Percentiles rank a stretch among this genome's conserved stretches.
phyloP scores from a whole-genome alignment of 176 grass and related monocot genomes.

The Oropetium thomaeum region DNA sequence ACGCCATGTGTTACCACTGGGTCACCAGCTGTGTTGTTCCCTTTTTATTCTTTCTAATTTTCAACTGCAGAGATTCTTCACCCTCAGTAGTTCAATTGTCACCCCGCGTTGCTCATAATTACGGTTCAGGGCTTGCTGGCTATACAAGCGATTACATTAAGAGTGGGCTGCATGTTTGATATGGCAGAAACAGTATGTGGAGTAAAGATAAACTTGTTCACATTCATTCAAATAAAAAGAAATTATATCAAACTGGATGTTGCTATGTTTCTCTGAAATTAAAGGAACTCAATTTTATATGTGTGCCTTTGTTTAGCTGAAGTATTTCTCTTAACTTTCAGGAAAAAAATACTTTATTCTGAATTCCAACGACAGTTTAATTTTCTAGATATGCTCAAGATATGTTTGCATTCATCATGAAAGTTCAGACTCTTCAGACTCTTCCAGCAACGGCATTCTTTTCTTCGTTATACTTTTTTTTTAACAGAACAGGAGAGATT shows the following conservation, averaged over 20 bases:
- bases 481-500: too few species aligned
- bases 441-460: neutral
- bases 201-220: neutral
- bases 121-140: constrained; percentile 17
- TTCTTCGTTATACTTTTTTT: too few species aligned
- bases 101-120: constrained; percentile 38
- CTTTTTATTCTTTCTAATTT: constrained; percentile 39
- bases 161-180: neutral
- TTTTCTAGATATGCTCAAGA: neutral
- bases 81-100: constrained; percentile 41
- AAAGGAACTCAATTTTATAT: neutral
- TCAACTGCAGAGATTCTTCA: constrained; percentile 34
- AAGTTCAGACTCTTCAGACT: neutral
- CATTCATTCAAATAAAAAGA: neutral
- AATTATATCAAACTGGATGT: neutral
- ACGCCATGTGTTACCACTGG: constrained; percentile 48
- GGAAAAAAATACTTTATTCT: neutral
- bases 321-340: too few species aligned
- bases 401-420: neutral
- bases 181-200: neutral
- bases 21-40: constrained; percentile 39
- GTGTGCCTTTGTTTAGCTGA: neutral
- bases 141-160: neutral
- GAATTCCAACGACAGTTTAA: neutral
- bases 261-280: neutral